These are phyloP conservation scores for Aspergillus carlsbadensis DNA, from an alignment of 495 filamentous ascomycete genomes.

Conservation along the genomic window DNA sequence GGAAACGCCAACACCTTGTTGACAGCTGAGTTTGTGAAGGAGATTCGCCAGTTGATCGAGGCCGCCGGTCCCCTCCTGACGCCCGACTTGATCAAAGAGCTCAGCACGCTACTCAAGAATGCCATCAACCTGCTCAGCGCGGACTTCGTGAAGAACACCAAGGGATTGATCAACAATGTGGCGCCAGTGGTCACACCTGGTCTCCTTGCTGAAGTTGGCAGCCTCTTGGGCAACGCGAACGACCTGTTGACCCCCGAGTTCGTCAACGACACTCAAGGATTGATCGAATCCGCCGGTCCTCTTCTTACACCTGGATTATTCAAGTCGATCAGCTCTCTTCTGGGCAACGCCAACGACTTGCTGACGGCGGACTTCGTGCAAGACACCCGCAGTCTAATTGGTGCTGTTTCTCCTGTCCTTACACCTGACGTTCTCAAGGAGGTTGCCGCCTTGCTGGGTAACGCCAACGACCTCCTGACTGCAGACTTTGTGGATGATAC, in stretches of 20 bases:
- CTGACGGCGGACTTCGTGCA: constrained; percentile 29
- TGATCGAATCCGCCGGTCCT: constrained; percentile 24
- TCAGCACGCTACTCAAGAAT: constrained; percentile 29
- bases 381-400: constrained; percentile 34
- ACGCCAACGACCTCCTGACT: constrained; percentile 38
- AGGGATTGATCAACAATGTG: constrained; percentile 37
- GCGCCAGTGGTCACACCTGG: constrained; percentile 34
- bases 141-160: constrained; percentile 39
- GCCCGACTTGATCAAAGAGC: constrained; percentile 27
- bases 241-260: constrained; percentile 39
- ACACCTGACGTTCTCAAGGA: constrained; percentile 39
- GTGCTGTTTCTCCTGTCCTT: constrained; percentile 29
- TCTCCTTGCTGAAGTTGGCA: constrained; percentile 38
- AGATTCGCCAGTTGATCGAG: constrained; percentile 35
- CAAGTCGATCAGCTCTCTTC: constrained; percentile 36
- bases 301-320: constrained; percentile 37
- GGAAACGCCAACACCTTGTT: constrained; percentile 32
- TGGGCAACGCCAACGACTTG: constrained; percentile 39
- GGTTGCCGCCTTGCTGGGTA: constrained; percentile 36
- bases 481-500: constrained; percentile 37
- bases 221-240: constrained; percentile 43
- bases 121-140: constrained; percentile 33
- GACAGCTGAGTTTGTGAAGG: constrained; percentile 35
- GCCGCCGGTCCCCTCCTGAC: constrained; percentile 25
- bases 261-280: constrained; percentile 36